Base-by-base conservation (phyloP, 768 basidiomycete species). In the Collybia sordida region DNA sequence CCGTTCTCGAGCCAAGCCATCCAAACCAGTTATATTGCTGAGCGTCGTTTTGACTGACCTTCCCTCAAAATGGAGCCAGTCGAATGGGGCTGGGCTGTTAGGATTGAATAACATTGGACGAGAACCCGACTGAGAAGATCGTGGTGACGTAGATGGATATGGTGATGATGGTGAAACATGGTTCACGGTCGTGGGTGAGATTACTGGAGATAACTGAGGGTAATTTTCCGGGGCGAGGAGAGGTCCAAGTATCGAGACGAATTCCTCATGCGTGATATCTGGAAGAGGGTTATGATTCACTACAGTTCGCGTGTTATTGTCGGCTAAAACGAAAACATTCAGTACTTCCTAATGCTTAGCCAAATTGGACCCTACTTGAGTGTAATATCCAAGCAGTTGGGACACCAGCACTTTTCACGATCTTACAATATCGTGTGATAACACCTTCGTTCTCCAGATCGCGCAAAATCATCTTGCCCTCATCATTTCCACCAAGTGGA, bases 201-300 rank as follows among this genome's bases (percentile, higher is more conserved):
- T 44, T 6, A 60, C 57, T 17, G 65, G 57, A 42, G 68, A 65
- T 39, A 69, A 54, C 53, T 72, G 67, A 1, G 68, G 70, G 48
- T 85, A 92, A 61, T 91, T 91, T 64, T 91, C 90, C 8, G 90
- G 89, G 0, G 84, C 87, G 18, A 93, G 79, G 19, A 92, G 64
- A n/a, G 90, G 90, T 0, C 90, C 89, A 1, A 92, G 73, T 40
- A 89, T 69, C 3, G 85, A 79, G 35, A 93, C 83, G 58, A 93
- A 92, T 59, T 93, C 90, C 54, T 92, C 90, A 56, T 93, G 90
- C 0, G 88, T 87, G 53, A 92, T 81, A 54, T 93, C 91, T 0
- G 89, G 91, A 6, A 93, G 74, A 2, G 91, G 90, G 57, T 93
- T 93, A 67, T 93, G 89, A 65, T 93, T 90, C 57, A 92, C 82